Percentiles rank a stretch among this genome's conserved stretches.
phyloP scores from a whole-genome alignment of 257 asterid genomes.

The Rauvolfia tetraphylla region DNA sequence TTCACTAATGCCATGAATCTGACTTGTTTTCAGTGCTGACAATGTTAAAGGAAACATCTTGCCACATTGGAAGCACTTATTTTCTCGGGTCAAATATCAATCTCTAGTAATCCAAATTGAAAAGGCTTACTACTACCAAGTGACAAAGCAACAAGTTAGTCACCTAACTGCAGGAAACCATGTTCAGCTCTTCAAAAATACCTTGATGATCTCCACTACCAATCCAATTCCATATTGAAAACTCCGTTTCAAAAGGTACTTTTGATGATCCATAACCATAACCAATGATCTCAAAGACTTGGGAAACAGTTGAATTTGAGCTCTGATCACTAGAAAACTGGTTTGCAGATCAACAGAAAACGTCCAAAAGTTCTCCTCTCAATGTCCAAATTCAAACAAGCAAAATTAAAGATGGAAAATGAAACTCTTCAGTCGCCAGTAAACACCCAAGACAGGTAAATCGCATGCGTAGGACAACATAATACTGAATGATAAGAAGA shows the following conservation, averaged over 20 bases:
- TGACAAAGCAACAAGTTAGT: background rate
- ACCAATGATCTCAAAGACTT: background rate
- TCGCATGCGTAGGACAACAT: too few relatives aligned
- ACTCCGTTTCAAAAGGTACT: background rate
- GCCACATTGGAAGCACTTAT: background rate
- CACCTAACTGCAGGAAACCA: background rate
- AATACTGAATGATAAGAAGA: background rate
- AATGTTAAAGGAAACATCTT: background rate
- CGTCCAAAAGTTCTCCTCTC: background rate
- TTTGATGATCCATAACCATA: background rate
- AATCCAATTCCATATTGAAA: background rate
- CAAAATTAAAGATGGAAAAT: background rate
- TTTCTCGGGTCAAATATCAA: background rate
- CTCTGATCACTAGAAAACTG: background rate
- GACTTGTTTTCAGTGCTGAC: background rate
- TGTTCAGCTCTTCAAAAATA: background rate
- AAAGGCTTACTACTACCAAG: background rate
- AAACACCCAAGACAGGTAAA: constrained; percentile 1
- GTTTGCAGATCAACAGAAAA: background rate
- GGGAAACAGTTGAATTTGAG: background rate
- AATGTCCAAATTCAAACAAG: too few relatives aligned
- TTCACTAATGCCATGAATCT: background rate
- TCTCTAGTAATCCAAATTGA: background rate
- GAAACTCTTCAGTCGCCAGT: background rate
- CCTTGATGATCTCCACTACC: background rate